Evolutionary conservation across 306 rosid species (phyloP), one percentile per base, ranked within the genome.

Genomic region (Cicer cuneatum): DNA sequence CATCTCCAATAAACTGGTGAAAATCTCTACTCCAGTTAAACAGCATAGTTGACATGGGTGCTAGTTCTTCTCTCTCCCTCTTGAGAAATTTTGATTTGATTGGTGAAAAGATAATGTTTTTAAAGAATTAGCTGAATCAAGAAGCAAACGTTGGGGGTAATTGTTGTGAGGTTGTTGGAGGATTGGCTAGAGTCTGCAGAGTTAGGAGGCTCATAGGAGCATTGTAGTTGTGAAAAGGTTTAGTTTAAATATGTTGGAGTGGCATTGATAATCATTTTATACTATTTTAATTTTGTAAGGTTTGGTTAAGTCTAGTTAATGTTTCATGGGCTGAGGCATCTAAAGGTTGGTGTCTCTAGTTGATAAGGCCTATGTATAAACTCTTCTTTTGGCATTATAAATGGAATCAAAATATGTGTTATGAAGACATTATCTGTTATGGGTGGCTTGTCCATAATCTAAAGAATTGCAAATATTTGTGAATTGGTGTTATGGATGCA

Each of bases 151-250:
- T 54, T 53, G 51, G 37, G 40, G 54, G 18, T 65, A 14, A 29
- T 75, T 81, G 51, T 35, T 51, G 16, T 38, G 69, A 80, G 74
- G 59, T 33, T 75, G 67, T 60, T 49, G 76, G 18, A 59, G 49
- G 33, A 11, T 67, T 24, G 69, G 64, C 51, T 21, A 15, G 53
- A 42, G 48, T 13, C 62, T 40, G 80, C 49, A 53, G 56, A 5
- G 33, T 45, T 45, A 66, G 58, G 71, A 19, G 47, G 69, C 21
- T 19, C 21, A 24, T 19, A 4, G 21, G 21, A 63, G 53, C 19
- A 11, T 45, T 45, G 37, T 45, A 4, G 43, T 43, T 35, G 40
- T 65, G 51, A 43, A 66, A 41, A 19, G 57, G 33, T 66, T 39
- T 21, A 51, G 58, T 7, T 21, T 37, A 16, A 54, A 45, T 39